A percentile compares a stretch with the other conserved stretches of the same genome.
Evolutionary conservation across 1,284 basidiomycete genomes (phyloP).

Genomic region (Tilletia caries): DNA sequence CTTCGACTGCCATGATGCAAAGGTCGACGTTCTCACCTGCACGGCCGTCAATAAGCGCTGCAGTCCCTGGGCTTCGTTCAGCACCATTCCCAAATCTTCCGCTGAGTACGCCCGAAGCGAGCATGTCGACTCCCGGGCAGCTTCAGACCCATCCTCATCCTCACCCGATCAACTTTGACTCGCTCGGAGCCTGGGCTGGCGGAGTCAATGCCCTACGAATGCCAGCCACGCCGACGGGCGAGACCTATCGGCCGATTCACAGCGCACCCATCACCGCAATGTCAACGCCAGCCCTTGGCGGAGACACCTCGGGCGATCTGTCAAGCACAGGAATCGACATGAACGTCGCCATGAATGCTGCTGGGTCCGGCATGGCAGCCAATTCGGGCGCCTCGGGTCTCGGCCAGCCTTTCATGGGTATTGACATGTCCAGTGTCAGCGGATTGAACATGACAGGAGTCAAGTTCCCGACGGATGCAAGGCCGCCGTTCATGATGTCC

Average conservation of each 20-base stretch:
- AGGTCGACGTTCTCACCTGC: neutral
- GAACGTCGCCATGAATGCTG: neutral
- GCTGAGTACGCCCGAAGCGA: neutral
- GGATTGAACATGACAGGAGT: neutral
- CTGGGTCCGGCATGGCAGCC: too few relatives aligned
- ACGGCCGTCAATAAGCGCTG: neutral
- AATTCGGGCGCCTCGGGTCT: neutral
- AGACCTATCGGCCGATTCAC: neutral
- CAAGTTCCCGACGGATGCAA: neutral
- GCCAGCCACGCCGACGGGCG: neutral
- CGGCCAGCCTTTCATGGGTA: neutral
- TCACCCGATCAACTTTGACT: constrained; percentile 5
- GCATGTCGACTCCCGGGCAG: neutral
- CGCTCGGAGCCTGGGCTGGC: neutral
- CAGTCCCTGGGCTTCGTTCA: neutral
- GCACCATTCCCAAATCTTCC: neutral
- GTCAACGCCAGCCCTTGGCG: neutral
- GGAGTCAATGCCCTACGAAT: neutral
- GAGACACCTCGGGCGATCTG: neutral
- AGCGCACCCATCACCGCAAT: neutral
- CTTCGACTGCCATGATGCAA: too few relatives aligned
- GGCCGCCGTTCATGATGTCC: neutral
- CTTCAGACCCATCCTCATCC: neutral
- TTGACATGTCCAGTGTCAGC: neutral
- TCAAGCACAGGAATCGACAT: neutral